A percentile compares a stretch with the other conserved stretches of the same genome.
phyloP scores from a whole-genome alignment of 176 grass and related monocot species.

The Elaeis guineensis region DNA sequence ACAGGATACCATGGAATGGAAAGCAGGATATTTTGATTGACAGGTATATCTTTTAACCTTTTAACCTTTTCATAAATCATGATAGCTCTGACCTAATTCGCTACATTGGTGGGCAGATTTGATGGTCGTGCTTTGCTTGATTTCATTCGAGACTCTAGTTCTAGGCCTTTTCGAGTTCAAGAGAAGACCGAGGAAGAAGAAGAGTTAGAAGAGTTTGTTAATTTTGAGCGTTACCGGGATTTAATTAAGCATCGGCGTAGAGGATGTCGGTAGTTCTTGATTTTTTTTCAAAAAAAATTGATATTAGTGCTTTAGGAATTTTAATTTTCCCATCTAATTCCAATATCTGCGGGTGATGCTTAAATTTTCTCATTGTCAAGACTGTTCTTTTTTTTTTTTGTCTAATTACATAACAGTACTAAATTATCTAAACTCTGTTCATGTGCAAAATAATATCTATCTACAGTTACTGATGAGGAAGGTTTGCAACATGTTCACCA shows the following conservation, averaged over 20 bases:
- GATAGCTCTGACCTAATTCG: conserved; percentile 16
- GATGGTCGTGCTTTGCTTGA: conserved; percentile 95
- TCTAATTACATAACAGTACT: neutral
- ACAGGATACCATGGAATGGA: conserved; percentile 95
- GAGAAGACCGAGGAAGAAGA: conserved; percentile 92
- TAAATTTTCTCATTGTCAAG: conserved; percentile 10
- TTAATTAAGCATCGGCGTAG: conserved; percentile 99
- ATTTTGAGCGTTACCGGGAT: conserved; percentile 99
- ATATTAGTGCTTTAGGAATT: conserved; percentile 20
- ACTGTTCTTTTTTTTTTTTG: neutral
- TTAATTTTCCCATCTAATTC: conserved; percentile 18
- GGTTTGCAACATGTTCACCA: conserved; percentile 76
- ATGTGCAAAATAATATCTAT: conserved; percentile 17
- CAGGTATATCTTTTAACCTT: conserved; percentile 38
- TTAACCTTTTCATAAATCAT: conserved; percentile 6
- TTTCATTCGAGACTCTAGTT: conserved; percentile 74
- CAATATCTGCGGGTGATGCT: neutral
- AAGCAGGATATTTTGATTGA: conserved; percentile 95
- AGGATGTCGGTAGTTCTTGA: conserved; percentile 99
- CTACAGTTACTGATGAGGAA: conserved; percentile 68
- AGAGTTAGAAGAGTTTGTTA: conserved; percentile 99
- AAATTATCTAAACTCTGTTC: neutral
- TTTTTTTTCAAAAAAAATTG: conserved; percentile 33
- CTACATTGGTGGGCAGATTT: conserved; percentile 53
- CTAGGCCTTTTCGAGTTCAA: conserved; percentile 48